Conservation (phyloP, 2,329 filamentous ascomycete genomes). For the Plenodomus lindquistii region DNA sequence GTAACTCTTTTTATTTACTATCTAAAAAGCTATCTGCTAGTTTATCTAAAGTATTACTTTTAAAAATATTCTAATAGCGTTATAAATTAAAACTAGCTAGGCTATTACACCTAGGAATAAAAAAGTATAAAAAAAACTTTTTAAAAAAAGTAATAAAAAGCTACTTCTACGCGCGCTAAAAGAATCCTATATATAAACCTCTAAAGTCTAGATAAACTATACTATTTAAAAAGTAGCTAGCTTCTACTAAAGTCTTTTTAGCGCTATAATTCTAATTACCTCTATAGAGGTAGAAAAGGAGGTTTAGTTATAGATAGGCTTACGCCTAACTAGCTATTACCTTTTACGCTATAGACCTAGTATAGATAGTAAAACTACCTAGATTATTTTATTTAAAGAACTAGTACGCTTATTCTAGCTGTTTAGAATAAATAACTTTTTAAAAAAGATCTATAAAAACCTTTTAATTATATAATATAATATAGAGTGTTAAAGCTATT, state of each 20-base stretch:
- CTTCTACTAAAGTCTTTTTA: neutral
- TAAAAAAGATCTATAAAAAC: neutral
- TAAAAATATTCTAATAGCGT: neutral
- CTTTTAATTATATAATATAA: neutral
- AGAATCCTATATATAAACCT: neutral
- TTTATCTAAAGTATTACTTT: neutral
- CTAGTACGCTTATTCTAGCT: neutral
- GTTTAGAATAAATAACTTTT: neutral
- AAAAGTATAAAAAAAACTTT: neutral
- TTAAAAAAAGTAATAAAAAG: neutral
- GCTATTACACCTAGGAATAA: constrained; percentile 1
- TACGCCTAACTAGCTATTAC: neutral
- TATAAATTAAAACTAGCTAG: constrained; percentile 1
- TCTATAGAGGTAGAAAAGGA: constrained; percentile 1
- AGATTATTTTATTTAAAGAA: constrained; percentile 1
- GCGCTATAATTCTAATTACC: constrained; percentile 1
- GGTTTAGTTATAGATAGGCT: constrained; percentile 2
- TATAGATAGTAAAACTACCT: neutral
- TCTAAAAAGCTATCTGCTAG: neutral
- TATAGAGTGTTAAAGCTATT: neutral
- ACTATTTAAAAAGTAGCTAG: constrained; percentile 2
- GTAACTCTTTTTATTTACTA: neutral
- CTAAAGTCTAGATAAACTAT: constrained; percentile 2
- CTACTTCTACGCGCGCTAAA: neutral
- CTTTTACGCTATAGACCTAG: neutral